Evolutionary conservation across 2,329 filamentous ascomycete species (phyloP).

Genomic region (Lasiodiplodia gonubiensis): DNA sequence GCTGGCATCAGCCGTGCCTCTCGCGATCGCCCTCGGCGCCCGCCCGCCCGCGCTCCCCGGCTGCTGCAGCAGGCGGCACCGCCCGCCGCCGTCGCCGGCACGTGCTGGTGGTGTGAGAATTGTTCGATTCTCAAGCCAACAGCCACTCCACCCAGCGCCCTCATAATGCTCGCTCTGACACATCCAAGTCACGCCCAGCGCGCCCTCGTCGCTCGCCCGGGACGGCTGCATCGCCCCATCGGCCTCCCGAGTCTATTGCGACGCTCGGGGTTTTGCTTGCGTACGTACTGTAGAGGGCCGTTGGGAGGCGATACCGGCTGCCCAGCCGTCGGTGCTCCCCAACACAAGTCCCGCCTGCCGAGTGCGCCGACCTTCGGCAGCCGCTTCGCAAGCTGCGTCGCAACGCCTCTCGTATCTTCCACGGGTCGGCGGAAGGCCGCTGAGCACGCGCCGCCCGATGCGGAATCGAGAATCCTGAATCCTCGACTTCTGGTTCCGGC

Average conservation of each 20-base stretch:
- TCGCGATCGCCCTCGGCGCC: slow-evolving; percentile 23
- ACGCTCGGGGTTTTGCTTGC: slow-evolving; percentile 5
- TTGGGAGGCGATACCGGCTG: slow-evolving; percentile 12
- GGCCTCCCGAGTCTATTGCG: slow-evolving; percentile 18
- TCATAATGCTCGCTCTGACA: slow-evolving; percentile 11
- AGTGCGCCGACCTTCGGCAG: slow-evolving; percentile 10
- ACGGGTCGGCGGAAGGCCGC: neutral
- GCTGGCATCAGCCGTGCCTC: slow-evolving; percentile 17
- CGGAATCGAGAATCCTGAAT: slow-evolving; percentile 4
- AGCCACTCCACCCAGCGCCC: slow-evolving; percentile 9
- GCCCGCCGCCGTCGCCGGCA: slow-evolving; percentile 5
- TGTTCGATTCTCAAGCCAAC: slow-evolving; percentile 24
- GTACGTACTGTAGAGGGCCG: neutral
- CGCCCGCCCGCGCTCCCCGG: slow-evolving; percentile 13
- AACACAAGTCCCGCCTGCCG: neutral
- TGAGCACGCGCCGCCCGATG: neutral
- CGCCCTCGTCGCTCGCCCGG: neutral
- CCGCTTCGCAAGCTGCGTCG: neutral
- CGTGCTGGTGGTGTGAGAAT: slow-evolving; percentile 26
- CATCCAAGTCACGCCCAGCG: neutral
- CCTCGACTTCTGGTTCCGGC: neutral
- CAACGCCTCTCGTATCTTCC: slow-evolving; percentile 2
- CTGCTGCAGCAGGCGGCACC: neutral
- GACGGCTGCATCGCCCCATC: slow-evolving; percentile 6
- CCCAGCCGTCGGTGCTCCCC: neutral